These are phyloP conservation scores for Termitomyces sp. DNA, from an alignment of 1,284 basidiomycete genomes.

Conservation along the genomic window DNA sequence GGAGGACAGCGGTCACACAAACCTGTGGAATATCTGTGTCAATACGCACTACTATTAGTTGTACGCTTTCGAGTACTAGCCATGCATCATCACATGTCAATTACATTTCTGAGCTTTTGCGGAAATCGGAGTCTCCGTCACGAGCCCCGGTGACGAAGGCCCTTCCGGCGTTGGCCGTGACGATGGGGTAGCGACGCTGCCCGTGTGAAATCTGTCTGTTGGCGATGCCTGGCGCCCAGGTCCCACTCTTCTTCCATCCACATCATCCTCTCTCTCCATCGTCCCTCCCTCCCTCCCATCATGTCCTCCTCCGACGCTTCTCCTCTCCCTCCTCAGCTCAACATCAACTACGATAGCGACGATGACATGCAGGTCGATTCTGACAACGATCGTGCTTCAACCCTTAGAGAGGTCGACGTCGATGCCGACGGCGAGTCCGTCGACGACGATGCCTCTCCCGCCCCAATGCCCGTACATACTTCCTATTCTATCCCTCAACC, in stretches of 20 bases:
- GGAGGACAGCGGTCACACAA: too few relatives aligned
- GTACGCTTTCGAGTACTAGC: too few relatives aligned
- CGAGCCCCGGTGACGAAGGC: conserved; percentile 60
- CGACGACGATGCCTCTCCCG: conserved; percentile 41
- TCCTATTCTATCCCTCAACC: conserved; percentile 23
- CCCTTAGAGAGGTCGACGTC: conserved; percentile 34
- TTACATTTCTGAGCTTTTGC: conserved; percentile 19
- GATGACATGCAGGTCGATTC: conserved; percentile 47
- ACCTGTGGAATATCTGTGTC: too few relatives aligned
- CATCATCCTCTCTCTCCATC: conserved; percentile 32
- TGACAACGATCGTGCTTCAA: conserved; percentile 33
- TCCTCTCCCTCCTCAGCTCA: conserved; percentile 23
- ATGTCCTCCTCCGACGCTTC: conserved; percentile 25
- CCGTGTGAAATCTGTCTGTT: conserved; percentile 65
- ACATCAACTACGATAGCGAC: conserved; percentile 44
- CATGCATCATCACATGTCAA: conserved; percentile 7
- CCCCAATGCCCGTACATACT: conserved; percentile 24
- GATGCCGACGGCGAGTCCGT: conserved; percentile 49
- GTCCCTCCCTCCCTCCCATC: conserved; percentile 13
- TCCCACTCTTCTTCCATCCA: conserved; percentile 34
- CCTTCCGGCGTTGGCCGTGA: conserved; percentile 67
- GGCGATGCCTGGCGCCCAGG: conserved; percentile 52
- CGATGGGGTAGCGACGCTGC: conserved; percentile 60
- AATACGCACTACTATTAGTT: too few relatives aligned
- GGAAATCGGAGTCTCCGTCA: conserved; percentile 42